These are phyloP conservation scores for Polysphondylium violaceum DNA, from an alignment of 78 protist genomes.

Conservation along the genomic window DNA sequence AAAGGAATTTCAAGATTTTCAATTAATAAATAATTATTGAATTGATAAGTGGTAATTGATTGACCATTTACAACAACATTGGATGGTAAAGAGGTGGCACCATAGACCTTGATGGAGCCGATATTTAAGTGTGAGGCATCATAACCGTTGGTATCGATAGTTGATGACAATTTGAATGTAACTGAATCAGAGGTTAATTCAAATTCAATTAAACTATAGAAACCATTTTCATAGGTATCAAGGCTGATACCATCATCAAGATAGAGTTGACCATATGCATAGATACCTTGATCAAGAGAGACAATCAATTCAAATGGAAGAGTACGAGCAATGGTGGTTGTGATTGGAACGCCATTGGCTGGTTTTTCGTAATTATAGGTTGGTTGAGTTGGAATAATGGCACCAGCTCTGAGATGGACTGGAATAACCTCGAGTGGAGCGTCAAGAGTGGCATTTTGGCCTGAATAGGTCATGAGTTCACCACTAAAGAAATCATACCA, in stretches of 20 bases:
- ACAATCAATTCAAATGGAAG: slow-evolving; percentile 46
- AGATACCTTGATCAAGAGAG: neutral
- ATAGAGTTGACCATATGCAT: slow-evolving; percentile 38
- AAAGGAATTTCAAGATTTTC: neutral
- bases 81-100: neutral
- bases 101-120: slow-evolving; percentile 14
- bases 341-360: slow-evolving; percentile 34
- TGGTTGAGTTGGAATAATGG: slow-evolving; percentile 72
- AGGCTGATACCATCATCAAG: slow-evolving; percentile 54
- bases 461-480: neutral
- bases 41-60: neutral
- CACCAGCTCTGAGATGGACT: slow-evolving; percentile 75
- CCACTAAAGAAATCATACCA: slow-evolving; percentile 80
- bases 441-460: neutral
- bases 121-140: neutral
- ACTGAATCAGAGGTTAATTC: neutral
- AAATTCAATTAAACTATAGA: slow-evolving; percentile 1
- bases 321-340: slow-evolving; percentile 15
- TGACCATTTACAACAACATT: slow-evolving; percentile 30
- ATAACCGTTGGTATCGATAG: neutral
- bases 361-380: neutral
- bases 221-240: neutral
- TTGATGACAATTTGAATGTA: slow-evolving; percentile 9
- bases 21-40: no score
- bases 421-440: slow-evolving; percentile 68